These are phyloP conservation scores for Patellaria atrata DNA, from an alignment of 495 filamentous ascomycete species.

Conservation along the genomic window DNA sequence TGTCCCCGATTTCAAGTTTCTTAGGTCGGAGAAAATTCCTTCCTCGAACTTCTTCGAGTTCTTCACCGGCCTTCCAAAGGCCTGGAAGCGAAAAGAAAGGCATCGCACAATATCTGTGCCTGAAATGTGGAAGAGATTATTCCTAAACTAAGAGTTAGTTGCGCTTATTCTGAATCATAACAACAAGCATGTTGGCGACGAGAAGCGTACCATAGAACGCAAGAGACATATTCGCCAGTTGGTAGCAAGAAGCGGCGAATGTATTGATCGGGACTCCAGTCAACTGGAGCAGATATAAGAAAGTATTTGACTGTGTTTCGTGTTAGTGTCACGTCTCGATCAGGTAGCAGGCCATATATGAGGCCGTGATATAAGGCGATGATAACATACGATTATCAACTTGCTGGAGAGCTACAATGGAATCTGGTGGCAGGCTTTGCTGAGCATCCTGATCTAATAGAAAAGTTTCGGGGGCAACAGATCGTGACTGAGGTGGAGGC, in stretches of 20 bases:
- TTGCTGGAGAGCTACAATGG: constrained; percentile 93
- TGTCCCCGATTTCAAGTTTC: constrained; percentile 94
- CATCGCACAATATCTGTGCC: constrained; percentile 98
- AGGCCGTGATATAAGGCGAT: neutral
- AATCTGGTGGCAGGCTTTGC: constrained; percentile 88
- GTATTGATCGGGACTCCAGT: constrained; percentile 94
- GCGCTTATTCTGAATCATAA: neutral
- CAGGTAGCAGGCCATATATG: too few species aligned
- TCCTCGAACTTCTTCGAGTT: constrained; percentile 99
- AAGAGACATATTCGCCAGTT: constrained; percentile 97
- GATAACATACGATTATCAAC: constrained; percentile 74
- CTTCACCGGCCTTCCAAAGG: constrained; percentile 94
- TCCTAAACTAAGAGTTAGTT: constrained; percentile 38
- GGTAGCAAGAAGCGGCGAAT: constrained; percentile 90
- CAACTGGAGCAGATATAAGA: constrained; percentile 93
- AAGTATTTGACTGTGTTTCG: constrained; percentile 82
- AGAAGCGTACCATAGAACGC: constrained; percentile 69
- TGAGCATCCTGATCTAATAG: constrained; percentile 95
- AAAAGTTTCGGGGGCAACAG: constrained; percentile 70
- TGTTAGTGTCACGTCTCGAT: too few species aligned
- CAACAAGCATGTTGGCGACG: constrained; percentile 9
- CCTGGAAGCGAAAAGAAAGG: constrained; percentile 95
- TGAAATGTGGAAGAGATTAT: constrained; percentile 97
- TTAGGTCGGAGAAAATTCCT: constrained; percentile 96
- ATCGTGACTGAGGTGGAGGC: constrained; percentile 52